Evolutionary conservation across 176 grass and related monocot genomes (phyloP).

Genomic region (Saccharum spontaneum): DNA sequence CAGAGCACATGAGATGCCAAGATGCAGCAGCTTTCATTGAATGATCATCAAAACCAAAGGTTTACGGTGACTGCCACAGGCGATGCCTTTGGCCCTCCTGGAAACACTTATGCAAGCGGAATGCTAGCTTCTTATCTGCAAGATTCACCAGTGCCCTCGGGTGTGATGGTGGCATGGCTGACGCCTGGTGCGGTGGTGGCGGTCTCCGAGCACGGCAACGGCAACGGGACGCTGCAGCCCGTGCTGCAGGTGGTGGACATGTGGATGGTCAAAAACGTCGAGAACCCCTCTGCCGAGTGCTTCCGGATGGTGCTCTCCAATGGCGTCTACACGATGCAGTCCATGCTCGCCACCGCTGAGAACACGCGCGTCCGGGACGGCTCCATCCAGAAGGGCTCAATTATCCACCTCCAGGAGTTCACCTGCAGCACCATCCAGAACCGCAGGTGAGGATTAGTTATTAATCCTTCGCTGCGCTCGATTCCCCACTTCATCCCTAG

Average conservation of each 20-base stretch:
- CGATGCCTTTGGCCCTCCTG: slow-evolving; percentile 39
- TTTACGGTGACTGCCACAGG: slow-evolving; percentile 30
- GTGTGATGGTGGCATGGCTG: slow-evolving; percentile 26
- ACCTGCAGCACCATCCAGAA: slow-evolving; percentile 77
- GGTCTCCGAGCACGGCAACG: slow-evolving; percentile 41
- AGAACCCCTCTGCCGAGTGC: slow-evolving; percentile 38
- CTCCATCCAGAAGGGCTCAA: slow-evolving; percentile 34
- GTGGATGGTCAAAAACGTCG: slow-evolving; percentile 41
- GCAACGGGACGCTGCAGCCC: slow-evolving; percentile 49
- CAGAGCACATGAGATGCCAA: neutral
- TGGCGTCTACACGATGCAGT: slow-evolving; percentile 67
- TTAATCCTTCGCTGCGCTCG: neutral
- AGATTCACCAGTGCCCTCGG: neutral
- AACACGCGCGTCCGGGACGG: slow-evolving; percentile 44
- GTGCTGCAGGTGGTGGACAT: slow-evolving; percentile 79
- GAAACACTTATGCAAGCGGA: slow-evolving; percentile 45
- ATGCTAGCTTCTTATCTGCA: neutral
- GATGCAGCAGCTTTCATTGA: slow-evolving; percentile 39
- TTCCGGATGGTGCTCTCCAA: slow-evolving; percentile 84
- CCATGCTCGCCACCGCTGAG: slow-evolving; percentile 77
- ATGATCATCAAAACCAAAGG: slow-evolving; percentile 54
- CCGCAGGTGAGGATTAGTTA: slow-evolving; percentile 43
- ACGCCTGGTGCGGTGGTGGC: slow-evolving; percentile 47
- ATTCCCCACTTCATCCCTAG: neutral
- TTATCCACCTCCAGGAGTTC: slow-evolving; percentile 75